Percentiles rank a stretch among this genome's conserved stretches.
These are phyloP conservation scores for Ceratobasidium theobromae DNA, from an alignment of 1,284 basidiomycete species.

Conservation along the genomic window DNA sequence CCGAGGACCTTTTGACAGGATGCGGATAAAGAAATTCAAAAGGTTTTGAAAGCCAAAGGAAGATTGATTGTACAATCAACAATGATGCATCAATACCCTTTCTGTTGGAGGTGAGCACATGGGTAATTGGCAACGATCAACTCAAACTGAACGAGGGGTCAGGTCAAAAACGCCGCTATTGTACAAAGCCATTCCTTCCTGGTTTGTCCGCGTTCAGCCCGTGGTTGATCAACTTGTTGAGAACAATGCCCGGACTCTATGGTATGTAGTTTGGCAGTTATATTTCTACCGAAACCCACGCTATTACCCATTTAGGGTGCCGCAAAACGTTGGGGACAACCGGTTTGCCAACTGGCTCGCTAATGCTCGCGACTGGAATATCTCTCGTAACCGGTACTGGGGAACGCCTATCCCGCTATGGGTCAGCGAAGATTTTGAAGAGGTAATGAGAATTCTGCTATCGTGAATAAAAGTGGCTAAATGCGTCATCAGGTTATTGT, in stretches of 20 bases:
- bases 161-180: slow-evolving; percentile 95
- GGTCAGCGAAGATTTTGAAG: slow-evolving; percentile 91
- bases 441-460: slow-evolving; percentile 53
- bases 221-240: slow-evolving; percentile 83
- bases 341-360: slow-evolving; percentile 97
- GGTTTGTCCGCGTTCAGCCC: slow-evolving; percentile 92
- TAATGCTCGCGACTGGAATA: slow-evolving; percentile 98
- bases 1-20: slow-evolving; percentile 50
- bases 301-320: slow-evolving; percentile 63
- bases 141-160: not conserved
- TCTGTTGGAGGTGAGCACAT: slow-evolving; percentile 85
- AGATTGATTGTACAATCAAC: slow-evolving; percentile 87
- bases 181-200: slow-evolving; percentile 93
- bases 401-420: slow-evolving; percentile 97
- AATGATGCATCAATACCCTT: slow-evolving; percentile 91
- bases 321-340: slow-evolving; percentile 84
- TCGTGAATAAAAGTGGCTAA: not conserved
- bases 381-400: slow-evolving; percentile 99
- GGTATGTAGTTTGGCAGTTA: slow-evolving; percentile 52
- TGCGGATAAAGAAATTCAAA: slow-evolving; percentile 94
- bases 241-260: slow-evolving; percentile 90
- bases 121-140: not conserved
- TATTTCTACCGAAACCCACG: not conserved
- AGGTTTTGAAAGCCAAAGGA: slow-evolving; percentile 84
- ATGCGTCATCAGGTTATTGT: slow-evolving; percentile 68